These are phyloP conservation scores for Lecanicillium sp. DNA, from an alignment of 2,329 filamentous ascomycete species.

Conservation along the genomic window DNA sequence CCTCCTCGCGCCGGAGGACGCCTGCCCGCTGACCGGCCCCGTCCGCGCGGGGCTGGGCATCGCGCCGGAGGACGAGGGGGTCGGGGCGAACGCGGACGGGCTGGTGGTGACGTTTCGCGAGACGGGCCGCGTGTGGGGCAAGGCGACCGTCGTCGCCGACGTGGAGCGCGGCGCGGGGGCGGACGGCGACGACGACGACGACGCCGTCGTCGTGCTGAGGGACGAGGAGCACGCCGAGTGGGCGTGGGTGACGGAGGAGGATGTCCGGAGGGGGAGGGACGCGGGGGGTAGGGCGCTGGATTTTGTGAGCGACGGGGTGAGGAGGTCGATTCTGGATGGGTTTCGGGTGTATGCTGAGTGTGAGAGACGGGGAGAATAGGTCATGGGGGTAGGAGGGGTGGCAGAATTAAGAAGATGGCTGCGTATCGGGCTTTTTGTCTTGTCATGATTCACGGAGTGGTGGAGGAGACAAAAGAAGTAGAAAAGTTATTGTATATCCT, in stretches of 20 bases:
- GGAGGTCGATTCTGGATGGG: constrained; percentile 26
- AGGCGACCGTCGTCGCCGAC: constrained; percentile 25
- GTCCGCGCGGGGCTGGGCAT: constrained; percentile 9
- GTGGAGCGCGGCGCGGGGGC: constrained; percentile 24
- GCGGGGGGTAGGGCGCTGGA: constrained; percentile 24
- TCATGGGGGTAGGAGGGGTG: too few species aligned
- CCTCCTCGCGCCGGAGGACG: constrained; percentile 7
- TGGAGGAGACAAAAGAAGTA: too few species aligned
- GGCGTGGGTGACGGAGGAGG: constrained; percentile 33
- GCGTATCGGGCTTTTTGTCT: too few species aligned
- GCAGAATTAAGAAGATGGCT: too few species aligned
- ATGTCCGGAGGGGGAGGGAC: constrained; percentile 23
- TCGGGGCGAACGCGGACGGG: constrained; percentile 21
- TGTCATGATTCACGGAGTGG: too few species aligned
- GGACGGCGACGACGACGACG: constrained; percentile 22
- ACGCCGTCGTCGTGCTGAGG: constrained; percentile 20
- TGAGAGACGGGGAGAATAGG: too few species aligned
- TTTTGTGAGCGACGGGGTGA: constrained; percentile 28
- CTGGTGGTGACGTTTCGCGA: constrained; percentile 20
- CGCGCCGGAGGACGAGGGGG: constrained; percentile 15
- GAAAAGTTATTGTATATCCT: too few species aligned
- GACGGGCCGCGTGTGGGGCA: constrained; percentile 24
- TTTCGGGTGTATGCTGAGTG: constrained; percentile 21
- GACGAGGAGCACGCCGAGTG: constrained; percentile 32
- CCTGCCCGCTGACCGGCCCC: neutral